A percentile compares a stretch with the other conserved stretches of the same genome.
phyloP scores from a whole-genome alignment of 805 yeast genomes.

The Yarrowia porcina region DNA sequence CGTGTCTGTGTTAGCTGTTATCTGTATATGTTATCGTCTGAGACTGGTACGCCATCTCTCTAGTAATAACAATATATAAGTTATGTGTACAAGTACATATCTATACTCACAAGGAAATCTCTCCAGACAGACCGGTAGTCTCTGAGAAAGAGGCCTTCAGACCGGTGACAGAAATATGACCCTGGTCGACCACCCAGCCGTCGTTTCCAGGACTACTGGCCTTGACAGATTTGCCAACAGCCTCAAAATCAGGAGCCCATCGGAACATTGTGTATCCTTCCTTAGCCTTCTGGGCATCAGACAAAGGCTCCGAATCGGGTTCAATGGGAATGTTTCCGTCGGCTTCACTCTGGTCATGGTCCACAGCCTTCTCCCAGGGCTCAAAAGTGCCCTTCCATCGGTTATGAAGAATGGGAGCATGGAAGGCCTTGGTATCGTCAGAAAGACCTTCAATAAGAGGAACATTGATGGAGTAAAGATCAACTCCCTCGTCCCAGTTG shows the following conservation, averaged over 20 bases:
- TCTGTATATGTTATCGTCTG: too few relatives aligned
- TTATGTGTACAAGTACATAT: too few relatives aligned
- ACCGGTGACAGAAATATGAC: slow-evolving; percentile 64
- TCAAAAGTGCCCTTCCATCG: slow-evolving; percentile 70
- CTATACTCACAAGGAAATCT: slow-evolving; percentile 47
- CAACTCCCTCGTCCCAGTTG: slow-evolving; percentile 55
- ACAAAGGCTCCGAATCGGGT: slow-evolving; percentile 46
- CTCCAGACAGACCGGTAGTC: slow-evolving; percentile 57
- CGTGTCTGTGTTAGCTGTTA: not conserved
- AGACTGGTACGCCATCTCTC: too few relatives aligned
- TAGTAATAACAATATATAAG: too few relatives aligned
- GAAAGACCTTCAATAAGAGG: slow-evolving; percentile 61
- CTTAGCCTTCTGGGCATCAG: slow-evolving; percentile 25
- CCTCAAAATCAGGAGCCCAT: slow-evolving; percentile 82
- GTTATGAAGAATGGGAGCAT: slow-evolving; percentile 78
- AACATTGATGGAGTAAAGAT: slow-evolving; percentile 77
- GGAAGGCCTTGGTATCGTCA: slow-evolving; percentile 59
- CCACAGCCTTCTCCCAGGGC: slow-evolving; percentile 31
- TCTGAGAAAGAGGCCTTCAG: slow-evolving; percentile 67
- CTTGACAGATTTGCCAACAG: slow-evolving; percentile 55
- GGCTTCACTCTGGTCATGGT: slow-evolving; percentile 13
- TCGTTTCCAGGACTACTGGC: slow-evolving; percentile 53
- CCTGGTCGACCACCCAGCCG: slow-evolving; percentile 64
- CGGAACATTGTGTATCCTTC: slow-evolving; percentile 51
- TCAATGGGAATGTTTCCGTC: slow-evolving; percentile 15